Evolutionary conservation across 2,329 filamentous ascomycete species (phyloP).

Genomic region (Calonectria pseudoreteaudii): DNA sequence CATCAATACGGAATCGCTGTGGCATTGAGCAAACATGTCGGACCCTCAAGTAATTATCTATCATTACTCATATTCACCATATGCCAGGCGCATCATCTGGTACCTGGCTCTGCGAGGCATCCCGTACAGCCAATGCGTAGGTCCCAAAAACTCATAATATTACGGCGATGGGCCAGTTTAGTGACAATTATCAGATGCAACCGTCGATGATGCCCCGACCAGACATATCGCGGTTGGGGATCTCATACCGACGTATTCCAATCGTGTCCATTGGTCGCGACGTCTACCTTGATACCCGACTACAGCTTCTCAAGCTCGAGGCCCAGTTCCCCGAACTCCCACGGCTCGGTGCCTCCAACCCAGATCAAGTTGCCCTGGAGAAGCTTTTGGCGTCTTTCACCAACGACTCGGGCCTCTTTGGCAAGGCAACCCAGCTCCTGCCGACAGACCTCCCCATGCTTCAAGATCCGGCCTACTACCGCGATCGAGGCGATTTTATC

Average conservation of each 20-base stretch:
- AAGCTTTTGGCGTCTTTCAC: constrained; percentile 67
- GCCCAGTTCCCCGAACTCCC: constrained; percentile 60
- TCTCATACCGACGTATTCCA: constrained; percentile 77
- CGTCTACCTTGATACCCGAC: constrained; percentile 76
- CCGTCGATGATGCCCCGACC: constrained; percentile 74
- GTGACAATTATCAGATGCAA: constrained; percentile 64
- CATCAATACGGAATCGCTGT: neutral
- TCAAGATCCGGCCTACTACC: constrained; percentile 68
- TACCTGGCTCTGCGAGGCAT: constrained; percentile 76
- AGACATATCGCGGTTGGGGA: constrained; percentile 69
- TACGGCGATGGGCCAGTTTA: neutral
- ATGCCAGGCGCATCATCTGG: constrained; percentile 72
- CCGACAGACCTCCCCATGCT: constrained; percentile 66
- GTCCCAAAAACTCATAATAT: constrained; percentile 40
- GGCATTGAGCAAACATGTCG: constrained; percentile 30
- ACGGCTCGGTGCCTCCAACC: constrained; percentile 49
- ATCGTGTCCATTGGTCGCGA: constrained; percentile 74
- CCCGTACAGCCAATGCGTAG: constrained; percentile 75
- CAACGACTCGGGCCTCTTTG: constrained; percentile 69
- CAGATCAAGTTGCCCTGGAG: constrained; percentile 60
- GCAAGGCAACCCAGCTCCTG: constrained; percentile 64
- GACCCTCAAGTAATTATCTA: constrained; percentile 65
- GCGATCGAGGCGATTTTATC: constrained; percentile 63
- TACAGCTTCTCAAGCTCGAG: constrained; percentile 76
- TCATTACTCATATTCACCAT: constrained; percentile 75